A percentile compares a stretch with the other conserved stretches of the same genome.
Conservation (phyloP, 2,329 filamentous ascomycete genomes). For the Ophiostoma quercus region DNA sequence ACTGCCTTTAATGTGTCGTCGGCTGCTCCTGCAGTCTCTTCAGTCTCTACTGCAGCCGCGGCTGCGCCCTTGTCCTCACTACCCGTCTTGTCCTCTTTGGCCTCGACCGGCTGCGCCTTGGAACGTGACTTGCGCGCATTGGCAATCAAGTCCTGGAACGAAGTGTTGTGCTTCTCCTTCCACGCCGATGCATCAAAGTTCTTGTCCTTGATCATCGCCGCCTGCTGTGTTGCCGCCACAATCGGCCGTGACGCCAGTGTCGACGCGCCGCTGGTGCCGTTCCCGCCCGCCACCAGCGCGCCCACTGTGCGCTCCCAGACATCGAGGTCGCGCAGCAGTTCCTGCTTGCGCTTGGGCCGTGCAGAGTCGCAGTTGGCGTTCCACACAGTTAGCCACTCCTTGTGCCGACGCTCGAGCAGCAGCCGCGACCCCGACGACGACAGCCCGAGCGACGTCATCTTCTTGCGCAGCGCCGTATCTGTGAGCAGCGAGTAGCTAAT, state of each 20-base stretch:
- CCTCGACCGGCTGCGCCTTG: conserved; percentile 31
- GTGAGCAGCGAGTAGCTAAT: conserved; percentile 85
- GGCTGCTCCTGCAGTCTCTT: too few relatives aligned
- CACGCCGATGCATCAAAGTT: conserved; percentile 80
- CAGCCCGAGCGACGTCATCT: conserved; percentile 74
- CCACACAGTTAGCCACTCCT: conserved; percentile 92
- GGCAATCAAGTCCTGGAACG: conserved; percentile 76
- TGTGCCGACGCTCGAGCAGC: conserved; percentile 73
- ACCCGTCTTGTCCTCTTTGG: background rate
- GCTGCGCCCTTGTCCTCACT: background rate
- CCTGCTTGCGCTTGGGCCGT: conserved; percentile 61
- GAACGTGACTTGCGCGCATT: conserved; percentile 59
- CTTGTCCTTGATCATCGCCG: conserved; percentile 68
- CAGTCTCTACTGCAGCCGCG: background rate
- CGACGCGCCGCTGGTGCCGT: conserved; percentile 36
- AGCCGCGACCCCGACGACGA: conserved; percentile 62
- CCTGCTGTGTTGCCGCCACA: conserved; percentile 30
- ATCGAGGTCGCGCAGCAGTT: conserved; percentile 74
- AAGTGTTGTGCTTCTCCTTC: conserved; percentile 63
- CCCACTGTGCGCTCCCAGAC: conserved; percentile 83
- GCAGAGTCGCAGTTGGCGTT: conserved; percentile 93
- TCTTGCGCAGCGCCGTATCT: conserved; percentile 71
- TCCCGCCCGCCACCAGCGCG: conserved; percentile 35
- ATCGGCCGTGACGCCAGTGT: conserved; percentile 21
- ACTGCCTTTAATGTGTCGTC: background rate